These are phyloP conservation scores for Pachysandra terminalis DNA, from an alignment of 164 flowering plant genomes.

Conservation along the genomic window DNA sequence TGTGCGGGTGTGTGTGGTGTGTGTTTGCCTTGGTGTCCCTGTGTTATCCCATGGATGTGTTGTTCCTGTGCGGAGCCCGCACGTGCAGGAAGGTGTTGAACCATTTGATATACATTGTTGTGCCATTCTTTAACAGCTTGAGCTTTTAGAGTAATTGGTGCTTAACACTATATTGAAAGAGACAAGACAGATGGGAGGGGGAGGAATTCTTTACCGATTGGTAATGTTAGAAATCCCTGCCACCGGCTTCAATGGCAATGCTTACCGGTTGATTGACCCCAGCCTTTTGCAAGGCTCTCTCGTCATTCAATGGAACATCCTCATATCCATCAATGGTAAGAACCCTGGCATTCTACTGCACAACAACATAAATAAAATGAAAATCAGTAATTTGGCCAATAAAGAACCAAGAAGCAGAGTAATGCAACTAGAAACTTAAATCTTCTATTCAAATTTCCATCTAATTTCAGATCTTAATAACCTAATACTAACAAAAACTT, in stretches of 20 bases:
- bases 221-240: background rate
- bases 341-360: background rate
- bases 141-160: too few relatives aligned
- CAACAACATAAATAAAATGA: too few relatives aligned
- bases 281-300: background rate
- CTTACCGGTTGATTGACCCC: background rate
- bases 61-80: too few relatives aligned
- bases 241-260: background rate
- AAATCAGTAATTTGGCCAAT: too few relatives aligned
- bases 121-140: too few relatives aligned
- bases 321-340: background rate
- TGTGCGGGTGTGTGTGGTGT: too few relatives aligned
- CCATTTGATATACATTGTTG: too few relatives aligned
- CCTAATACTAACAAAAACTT: background rate
- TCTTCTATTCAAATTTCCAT: background rate
- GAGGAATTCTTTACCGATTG: background rate
- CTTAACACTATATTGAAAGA: too few relatives aligned
- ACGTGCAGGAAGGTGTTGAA: too few relatives aligned
- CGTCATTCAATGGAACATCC: background rate
- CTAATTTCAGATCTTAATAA: too few relatives aligned
- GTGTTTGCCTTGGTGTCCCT: too few relatives aligned
- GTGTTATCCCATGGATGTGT: too few relatives aligned
- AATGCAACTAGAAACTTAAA: background rate
- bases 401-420: background rate
- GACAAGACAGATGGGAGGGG: background rate